phyloP scores from a whole-genome alignment of 192 early-diverging fungal species.

The Podochytrium sp. region DNA sequence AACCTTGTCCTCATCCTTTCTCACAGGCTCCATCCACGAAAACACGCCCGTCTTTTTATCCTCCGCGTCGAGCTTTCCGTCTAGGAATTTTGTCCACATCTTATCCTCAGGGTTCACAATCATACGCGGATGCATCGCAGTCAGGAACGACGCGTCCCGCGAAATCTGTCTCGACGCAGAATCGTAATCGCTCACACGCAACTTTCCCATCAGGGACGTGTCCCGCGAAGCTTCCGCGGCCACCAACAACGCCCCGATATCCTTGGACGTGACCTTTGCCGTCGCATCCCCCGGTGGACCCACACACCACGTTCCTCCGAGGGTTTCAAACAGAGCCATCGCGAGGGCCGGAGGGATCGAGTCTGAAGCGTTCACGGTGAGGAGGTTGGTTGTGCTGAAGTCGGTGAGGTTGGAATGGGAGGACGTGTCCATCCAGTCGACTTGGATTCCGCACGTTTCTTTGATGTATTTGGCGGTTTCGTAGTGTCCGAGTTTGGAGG shows the following conservation, averaged over 20 bases:
- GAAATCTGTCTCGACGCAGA: conserved; percentile 3
- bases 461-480: conserved; percentile 15
- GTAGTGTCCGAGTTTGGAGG: conserved; percentile 3
- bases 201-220: background rate
- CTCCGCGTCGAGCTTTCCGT: conserved; percentile 8
- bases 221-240: conserved; percentile 15
- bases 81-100: conserved; percentile 27
- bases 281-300: background rate
- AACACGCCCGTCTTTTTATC: background rate
- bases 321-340: conserved; percentile 24
- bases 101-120: conserved; percentile 24
- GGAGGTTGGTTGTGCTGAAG: background rate
- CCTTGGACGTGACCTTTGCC: background rate
- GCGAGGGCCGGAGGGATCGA: conserved; percentile 19
- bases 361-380: background rate
- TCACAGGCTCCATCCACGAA: conserved; percentile 31
- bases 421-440: conserved; percentile 29
- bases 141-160: conserved; percentile 10
- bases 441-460: conserved; percentile 6
- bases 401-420: conserved; percentile 2
- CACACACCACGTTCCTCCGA: conserved; percentile 16
- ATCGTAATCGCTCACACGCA: conserved; percentile 16
- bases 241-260: conserved; percentile 27
- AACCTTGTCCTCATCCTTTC: background rate
- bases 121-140: conserved; percentile 14